phyloP scores from a whole-genome alignment of 2,329 filamentous ascomycete species.

The Zopfia rhizophila region DNA sequence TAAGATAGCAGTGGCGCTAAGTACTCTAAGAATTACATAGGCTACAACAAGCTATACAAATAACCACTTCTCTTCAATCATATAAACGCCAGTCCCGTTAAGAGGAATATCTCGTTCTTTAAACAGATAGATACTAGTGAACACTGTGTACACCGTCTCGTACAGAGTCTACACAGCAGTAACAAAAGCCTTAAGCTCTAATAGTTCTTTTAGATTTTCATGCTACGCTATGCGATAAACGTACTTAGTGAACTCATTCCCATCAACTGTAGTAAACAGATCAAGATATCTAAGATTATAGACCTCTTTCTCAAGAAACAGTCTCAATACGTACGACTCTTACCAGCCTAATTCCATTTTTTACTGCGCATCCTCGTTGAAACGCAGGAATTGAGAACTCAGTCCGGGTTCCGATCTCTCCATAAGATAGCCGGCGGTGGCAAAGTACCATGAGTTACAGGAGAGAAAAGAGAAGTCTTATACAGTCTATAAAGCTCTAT shows the following conservation, averaged over 20 bases:
- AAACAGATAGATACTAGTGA: slow-evolving; percentile 1
- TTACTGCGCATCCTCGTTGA: too few species aligned
- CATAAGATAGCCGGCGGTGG: too few species aligned
- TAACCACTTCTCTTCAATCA: slow-evolving; percentile 8
- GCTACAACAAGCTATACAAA: slow-evolving; percentile 5
- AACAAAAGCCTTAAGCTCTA: neutral
- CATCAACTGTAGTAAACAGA: neutral
- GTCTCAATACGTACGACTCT: neutral
- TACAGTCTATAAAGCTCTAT: slow-evolving; percentile 4
- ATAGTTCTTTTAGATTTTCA: neutral
- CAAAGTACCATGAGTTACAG: too few species aligned
- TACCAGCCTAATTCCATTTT: slow-evolving; percentile 1
- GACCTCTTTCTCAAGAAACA: slow-evolving; percentile 5
- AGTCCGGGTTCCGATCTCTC: too few species aligned
- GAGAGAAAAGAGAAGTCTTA: slow-evolving; percentile 5
- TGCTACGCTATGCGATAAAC: slow-evolving; percentile 1
- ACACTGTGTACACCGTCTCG: slow-evolving; percentile 1
- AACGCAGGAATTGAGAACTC: too few species aligned
- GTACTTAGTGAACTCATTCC: slow-evolving; percentile 7
- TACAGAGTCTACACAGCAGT: slow-evolving; percentile 1
- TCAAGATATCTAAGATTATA: neutral
- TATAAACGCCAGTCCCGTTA: slow-evolving; percentile 1
- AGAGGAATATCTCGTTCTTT: neutral
- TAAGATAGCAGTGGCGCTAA: slow-evolving; percentile 6
- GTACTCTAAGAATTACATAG: slow-evolving; percentile 10